Evolutionary conservation across 2,329 filamentous ascomycete species (phyloP), one percentile per base, ranked within the genome.

Genomic region (Scleromitrula shiraiana): DNA sequence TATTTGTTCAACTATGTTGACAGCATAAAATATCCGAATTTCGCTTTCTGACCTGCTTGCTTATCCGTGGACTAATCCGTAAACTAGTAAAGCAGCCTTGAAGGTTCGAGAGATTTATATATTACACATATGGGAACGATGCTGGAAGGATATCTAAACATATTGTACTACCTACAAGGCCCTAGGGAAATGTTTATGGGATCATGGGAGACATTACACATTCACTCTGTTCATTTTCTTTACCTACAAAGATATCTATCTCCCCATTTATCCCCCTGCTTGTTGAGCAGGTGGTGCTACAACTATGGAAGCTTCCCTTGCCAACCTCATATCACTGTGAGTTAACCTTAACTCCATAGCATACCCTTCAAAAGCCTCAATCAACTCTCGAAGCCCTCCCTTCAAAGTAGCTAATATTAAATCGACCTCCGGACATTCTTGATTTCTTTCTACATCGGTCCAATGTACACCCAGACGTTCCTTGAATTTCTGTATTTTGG

Each of bases 311-410:
- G 82, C 82, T 62, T 88, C 82, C 63, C 76, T 83, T 4, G 88
- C 90, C 49, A 84, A 69, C 57, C 83, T 75, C 56, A 95, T 71
- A 59, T 96, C 90, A 47, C 75, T 74, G 52, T 76, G 72, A 32
- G 73, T 82, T 54, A 96, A 68, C 38, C 83, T 78, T 56, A 95
- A 69, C 52, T 87, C 81, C 29, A 71, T 69, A 54, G 83, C 75
- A 65, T 89, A 96, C 49, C 79, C 77, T 49, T 82, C 85, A 67
- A 95, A 96, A 19, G 76, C 79, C 9, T 68, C 64, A 29, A 96
- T 59, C 4, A 96, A 70, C 48, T 80, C 75, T 35, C 70, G 69
- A 38, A 96, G 69, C 0, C 81, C 81, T 3, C 69, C 70, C 62
- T 78, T 83, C 56, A 96, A 63, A 14, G 78, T 77, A 14, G 73